Conservation (phyloP, 805 yeast species). For the Candida tibetensis region DNA sequence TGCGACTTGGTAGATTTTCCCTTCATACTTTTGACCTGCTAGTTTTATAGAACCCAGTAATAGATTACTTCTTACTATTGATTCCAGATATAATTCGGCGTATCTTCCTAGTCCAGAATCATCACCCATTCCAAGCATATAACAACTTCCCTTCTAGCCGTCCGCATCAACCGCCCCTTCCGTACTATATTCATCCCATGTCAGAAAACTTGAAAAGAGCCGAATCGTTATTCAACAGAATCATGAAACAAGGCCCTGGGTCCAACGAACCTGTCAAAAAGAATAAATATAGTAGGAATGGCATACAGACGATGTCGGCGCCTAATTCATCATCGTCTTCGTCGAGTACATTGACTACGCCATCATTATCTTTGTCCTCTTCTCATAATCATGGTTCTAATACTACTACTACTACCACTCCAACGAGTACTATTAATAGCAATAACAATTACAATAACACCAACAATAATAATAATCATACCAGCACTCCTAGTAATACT, state of each 20-base stretch:
- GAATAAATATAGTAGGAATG: background rate
- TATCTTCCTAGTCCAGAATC: no score
- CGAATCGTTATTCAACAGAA: constrained; percentile 44
- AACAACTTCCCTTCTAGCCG: no score
- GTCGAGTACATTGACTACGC: background rate
- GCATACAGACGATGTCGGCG: background rate
- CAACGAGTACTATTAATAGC: constrained; percentile 8
- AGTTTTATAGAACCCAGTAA: no score
- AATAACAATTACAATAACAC: constrained; percentile 7
- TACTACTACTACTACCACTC: no score
- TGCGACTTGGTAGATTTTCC: background rate
- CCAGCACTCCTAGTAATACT: constrained; percentile 6
- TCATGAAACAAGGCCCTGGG: constrained; percentile 33
- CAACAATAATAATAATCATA: constrained; percentile 1
- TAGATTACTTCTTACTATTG: no score
- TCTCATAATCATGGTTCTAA: background rate
- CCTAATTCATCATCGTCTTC: background rate
- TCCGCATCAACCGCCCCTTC: no score
- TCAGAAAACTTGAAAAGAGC: constrained; percentile 47
- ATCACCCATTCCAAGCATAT: no score
- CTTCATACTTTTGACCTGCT: no score
- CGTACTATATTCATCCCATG: no score
- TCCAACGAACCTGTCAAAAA: constrained; percentile 9
- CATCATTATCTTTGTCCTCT: background rate
- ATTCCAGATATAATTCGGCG: no score